Evolutionary conservation across 345 rosid species (phyloP), one percentile per base, ranked within the genome.

Genomic region (Microcos paniculata): DNA sequence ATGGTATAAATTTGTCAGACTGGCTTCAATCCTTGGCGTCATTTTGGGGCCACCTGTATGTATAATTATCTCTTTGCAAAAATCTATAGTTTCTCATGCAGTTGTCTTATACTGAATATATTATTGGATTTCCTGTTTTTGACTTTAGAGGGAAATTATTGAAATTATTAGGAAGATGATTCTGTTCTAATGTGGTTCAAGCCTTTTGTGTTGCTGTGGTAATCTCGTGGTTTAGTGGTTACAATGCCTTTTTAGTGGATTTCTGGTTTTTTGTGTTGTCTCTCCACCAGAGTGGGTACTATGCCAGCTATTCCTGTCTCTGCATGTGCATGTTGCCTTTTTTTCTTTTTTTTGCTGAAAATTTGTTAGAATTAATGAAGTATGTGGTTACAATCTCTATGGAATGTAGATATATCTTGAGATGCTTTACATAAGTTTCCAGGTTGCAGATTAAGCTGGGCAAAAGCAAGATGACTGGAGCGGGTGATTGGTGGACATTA

Each of bases 31-130:
- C 98, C 1, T 69, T 96, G 93, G 99, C 99, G 69, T 96, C 99
- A 45, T 96, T 96, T 83, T 96, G 98, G 99, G 99, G 99, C 83
- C 99, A 94, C 88, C 88, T 96, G 99, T 96, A 92, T 76, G 99
- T 92, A 49, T 78, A 79, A 5, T 80, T 73, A 80, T 66, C 85
- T 49, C 81, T 74, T 86, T 64, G 24, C 57, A 38, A 70, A 40
- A 49, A 62, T 82, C 74, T 73, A 18, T 43, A 14, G 43, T 14
- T 45, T 55, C 64, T 77, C 18, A 28, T n/a, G 21, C 52, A 14
- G 24, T 58, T 43, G 38, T 46, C 30, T 66, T 24, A 31, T 8
- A 12, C 10, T 3, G 8, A 43, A 58, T 57, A 61, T 61, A 61
- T 43, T n/a, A 26, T 40, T 42, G 28, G 28, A 46, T 61, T 28